Evolutionary conservation across 768 basidiomycete species (phyloP), one percentile per base, ranked within the genome.

Genomic region (Mycena kentingensis): DNA sequence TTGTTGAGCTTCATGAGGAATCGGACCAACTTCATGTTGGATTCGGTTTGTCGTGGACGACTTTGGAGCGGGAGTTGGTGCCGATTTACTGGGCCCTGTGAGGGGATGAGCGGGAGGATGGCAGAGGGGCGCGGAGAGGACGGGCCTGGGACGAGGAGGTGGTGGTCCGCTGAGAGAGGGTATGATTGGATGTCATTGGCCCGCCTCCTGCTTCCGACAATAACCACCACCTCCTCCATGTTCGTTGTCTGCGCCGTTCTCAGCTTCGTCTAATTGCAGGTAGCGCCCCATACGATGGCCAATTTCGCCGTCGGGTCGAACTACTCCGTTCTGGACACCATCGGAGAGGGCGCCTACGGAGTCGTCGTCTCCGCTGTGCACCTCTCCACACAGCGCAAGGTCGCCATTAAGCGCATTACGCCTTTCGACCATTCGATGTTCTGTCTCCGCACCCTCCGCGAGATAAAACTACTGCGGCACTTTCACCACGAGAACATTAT

Each of bases 1-100:
- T 98, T 98, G 81, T 97, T 96, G 76, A 99, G 75, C 81, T 98
- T 99, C 96, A 98, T 99, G 79, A 97, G 83, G 77, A 96, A 98
- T 36, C 58, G 53, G 27, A 60, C 58, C 51, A 60, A 51, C 59
- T 60, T 60, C 59, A 60, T 60, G 51, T 49, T 52, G 18, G 46
- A 1, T n/a, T n/a, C n/a, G n/a, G n/a, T n/a, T n/a, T n/a, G n/a
- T n/a, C n/a, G n/a, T n/a, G n/a, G n/a, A n/a, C n/a, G n/a, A n/a
- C n/a, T n/a, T n/a, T n/a, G n/a, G n/a, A n/a, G n/a, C n/a, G n/a
- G n/a, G n/a, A n/a, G n/a, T n/a, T n/a, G n/a, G n/a, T n/a, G n/a
- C n/a, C n/a, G n/a, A n/a, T n/a, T n/a, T n/a, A n/a, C n/a, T n/a
- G n/a, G n/a, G n/a, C n/a, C n/a, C n/a, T n/a, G n/a, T n/a, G n/a